Evolutionary conservation across 2,329 filamentous ascomycete genomes (phyloP).

Genomic region (Aspergillus jensenii): DNA sequence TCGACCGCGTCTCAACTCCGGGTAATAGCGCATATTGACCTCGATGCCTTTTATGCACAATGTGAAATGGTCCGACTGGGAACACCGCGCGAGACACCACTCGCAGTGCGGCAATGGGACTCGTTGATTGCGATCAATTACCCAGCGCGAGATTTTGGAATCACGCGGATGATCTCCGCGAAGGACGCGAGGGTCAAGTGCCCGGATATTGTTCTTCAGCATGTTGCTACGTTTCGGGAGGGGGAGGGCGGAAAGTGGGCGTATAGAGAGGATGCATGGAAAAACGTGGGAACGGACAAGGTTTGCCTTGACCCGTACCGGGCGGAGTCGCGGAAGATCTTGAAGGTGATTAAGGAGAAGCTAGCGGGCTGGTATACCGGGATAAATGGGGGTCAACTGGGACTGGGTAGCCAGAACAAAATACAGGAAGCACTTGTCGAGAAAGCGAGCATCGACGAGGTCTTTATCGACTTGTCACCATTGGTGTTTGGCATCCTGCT

Average conservation of each 20-base stretch:
- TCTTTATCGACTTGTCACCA: constrained; percentile 87
- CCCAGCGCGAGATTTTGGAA: constrained; percentile 75
- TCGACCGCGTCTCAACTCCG: constrained; percentile 74
- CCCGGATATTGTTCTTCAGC: constrained; percentile 79
- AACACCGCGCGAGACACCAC: constrained; percentile 70
- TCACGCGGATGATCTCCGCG: constrained; percentile 75
- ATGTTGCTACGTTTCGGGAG: constrained; percentile 93
- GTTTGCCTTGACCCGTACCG: constrained; percentile 93
- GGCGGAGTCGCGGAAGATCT: constrained; percentile 76
- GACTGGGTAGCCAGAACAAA: constrained; percentile 13
- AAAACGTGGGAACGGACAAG: constrained; percentile 83
- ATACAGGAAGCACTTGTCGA: constrained; percentile 63
- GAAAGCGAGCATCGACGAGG: constrained; percentile 94
- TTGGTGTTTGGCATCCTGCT: constrained; percentile 76
- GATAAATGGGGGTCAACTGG: constrained; percentile 17
- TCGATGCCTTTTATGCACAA: constrained; percentile 97
- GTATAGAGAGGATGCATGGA: constrained; percentile 78
- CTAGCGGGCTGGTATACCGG: constrained; percentile 53
- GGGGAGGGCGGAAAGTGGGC: constrained; percentile 83
- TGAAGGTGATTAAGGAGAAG: constrained; percentile 72
- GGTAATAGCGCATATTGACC: constrained; percentile 86
- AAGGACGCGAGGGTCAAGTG: constrained; percentile 84
- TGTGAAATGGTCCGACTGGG: constrained; percentile 89
- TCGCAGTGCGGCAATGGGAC: constrained; percentile 95
- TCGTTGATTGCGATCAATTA: constrained; percentile 97